Conservation (phyloP, 805 yeast species). For the Metschnikowia rubicola region DNA sequence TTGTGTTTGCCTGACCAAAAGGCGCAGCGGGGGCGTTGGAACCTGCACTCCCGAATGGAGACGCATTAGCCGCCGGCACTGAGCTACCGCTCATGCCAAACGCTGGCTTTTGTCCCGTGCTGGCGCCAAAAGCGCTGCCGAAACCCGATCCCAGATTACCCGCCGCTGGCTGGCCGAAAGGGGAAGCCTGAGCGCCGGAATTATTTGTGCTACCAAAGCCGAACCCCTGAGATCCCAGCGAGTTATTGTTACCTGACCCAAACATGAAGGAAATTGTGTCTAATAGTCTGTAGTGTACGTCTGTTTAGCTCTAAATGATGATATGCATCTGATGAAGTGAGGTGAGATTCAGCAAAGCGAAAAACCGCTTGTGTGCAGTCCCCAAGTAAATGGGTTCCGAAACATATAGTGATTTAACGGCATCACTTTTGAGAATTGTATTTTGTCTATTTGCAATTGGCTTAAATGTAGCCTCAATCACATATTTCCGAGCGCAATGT, state of each 20-base stretch:
- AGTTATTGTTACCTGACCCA: conserved; percentile 6
- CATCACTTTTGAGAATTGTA: too few relatives aligned
- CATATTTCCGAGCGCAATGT: too few relatives aligned
- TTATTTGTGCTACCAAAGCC: not conserved
- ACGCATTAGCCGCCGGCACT: not conserved
- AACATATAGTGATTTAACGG: too few relatives aligned
- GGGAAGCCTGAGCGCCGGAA: conserved; percentile 1
- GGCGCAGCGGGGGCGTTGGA: not conserved
- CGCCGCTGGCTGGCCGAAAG: conserved; percentile 5
- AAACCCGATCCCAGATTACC: not conserved
- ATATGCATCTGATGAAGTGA: too few relatives aligned
- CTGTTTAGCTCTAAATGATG: not conserved
- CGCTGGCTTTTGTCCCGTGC: conserved; percentile 2
- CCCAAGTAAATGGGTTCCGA: too few relatives aligned
- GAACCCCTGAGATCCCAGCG: conserved; percentile 4
- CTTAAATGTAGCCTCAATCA: too few relatives aligned
- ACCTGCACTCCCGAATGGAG: conserved; percentile 1
- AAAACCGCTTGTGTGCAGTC: not conserved
- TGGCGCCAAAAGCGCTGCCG: conserved; percentile 3
- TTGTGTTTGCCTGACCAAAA: not conserved
- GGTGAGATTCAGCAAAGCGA: too few relatives aligned
- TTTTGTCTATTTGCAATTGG: too few relatives aligned
- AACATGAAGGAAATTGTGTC: conserved; percentile 5
- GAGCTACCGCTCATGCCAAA: conserved; percentile 3
- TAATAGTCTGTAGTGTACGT: not conserved